Percentiles rank a stretch among this genome's conserved stretches.
Conservation (phyloP, 305 asterid genomes). For the Solanum aculeatissimum region DNA sequence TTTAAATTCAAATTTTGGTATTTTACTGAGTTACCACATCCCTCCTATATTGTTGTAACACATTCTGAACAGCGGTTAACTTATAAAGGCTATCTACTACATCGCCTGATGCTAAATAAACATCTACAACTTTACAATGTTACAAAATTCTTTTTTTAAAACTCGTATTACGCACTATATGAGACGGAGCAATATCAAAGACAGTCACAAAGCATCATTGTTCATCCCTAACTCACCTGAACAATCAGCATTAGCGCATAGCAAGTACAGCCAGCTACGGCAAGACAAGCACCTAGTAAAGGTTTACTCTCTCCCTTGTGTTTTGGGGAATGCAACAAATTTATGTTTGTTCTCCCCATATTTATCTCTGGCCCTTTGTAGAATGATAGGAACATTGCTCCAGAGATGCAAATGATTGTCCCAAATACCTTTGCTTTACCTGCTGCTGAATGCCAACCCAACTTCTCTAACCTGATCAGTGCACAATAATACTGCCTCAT, state of each 20-base stretch:
- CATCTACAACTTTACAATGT: background rate
- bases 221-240: constrained; percentile 28
- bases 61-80: background rate
- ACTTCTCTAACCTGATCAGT: constrained; percentile 44
- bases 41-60: background rate
- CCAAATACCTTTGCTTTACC: constrained; percentile 74
- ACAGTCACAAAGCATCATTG: background rate
- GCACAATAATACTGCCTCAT: background rate
- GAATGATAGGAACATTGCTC: constrained; percentile 72
- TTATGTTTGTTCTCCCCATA: constrained; percentile 24
- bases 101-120: background rate
- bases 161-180: background rate
- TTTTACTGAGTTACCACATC: background rate
- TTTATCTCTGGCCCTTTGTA: constrained; percentile 52
- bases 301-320: constrained; percentile 14
- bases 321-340: constrained; percentile 16
- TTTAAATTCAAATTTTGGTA: background rate
- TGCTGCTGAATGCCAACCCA: constrained; percentile 33
- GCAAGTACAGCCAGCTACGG: constrained; percentile 34
- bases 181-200: background rate
- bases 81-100: background rate
- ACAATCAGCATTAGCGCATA: constrained; percentile 39
- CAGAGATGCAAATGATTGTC: constrained; percentile 43
- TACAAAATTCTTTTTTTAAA: background rate
- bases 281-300: constrained; percentile 32